Base-by-base conservation (phyloP, 1,284 basidiomycete species). In the Sphagnurus paluster region DNA sequence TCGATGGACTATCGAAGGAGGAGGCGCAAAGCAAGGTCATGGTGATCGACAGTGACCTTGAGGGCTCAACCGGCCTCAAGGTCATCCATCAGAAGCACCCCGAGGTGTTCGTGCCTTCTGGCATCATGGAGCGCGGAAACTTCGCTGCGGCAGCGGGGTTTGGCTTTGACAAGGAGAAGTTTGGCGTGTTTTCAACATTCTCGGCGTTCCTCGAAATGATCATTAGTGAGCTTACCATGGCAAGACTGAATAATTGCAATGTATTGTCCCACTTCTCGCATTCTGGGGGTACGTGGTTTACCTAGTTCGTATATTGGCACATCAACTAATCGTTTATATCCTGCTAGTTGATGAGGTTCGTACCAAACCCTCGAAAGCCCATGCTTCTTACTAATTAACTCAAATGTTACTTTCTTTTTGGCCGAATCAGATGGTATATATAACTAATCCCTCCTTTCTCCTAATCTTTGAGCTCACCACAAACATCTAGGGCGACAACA, bases 121-220 rank as follows among this genome's bases (percentile, higher is more conserved):
- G 90, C 47, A 89, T 90, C 63, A 88, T 88, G 86, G 87, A 90
- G 64, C 77, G 87, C 40, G 82, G 87, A 49, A 90, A 90, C 67
- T 85, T 90, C 65, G 85, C 84, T 30, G 89, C 90, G 6, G 90
- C 90, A 4, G 89, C 90, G 24, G 90, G 90, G 21, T 93, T 91
- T 63, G 90, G 90, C 44, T 91, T 87, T 60, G 48, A 50, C 7
- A 65, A 72, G 37, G 74, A 86, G 56, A 88, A 87, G 64, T 87
- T 83, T 50, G 87, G 86, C 56, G 85, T 90, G 49, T 90, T 89
- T 72, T 90, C 87, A 17, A 93, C 90, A 4, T 93, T 93, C 70
- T 87, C 86, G 39, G 90, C 90, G 4, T 93, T 93, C 75, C 72
- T 91, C 50, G 90, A 93, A 75, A 93, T 93, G 90, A 72, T 88